A percentile compares a stretch with the other conserved stretches of the same genome.
Evolutionary conservation across 331 rosid species (phyloP).

Genomic region (Prunus yedoensis): DNA sequence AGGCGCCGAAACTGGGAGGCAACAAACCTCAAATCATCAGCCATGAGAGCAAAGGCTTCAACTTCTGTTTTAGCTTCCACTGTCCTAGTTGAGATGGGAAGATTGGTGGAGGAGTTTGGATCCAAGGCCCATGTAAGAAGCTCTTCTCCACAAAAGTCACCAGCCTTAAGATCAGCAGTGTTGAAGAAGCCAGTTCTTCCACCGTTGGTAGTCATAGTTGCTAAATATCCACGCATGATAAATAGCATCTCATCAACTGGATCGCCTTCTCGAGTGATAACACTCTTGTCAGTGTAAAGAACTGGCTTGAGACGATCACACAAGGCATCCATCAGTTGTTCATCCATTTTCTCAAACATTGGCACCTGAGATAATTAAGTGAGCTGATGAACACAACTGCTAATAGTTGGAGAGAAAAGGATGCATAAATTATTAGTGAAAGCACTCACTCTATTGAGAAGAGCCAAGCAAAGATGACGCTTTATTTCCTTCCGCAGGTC

Average conservation of each 20-base stretch:
- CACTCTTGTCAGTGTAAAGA: conserved; percentile 61
- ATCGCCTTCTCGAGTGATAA: conserved; percentile 72
- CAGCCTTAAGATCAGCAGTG: conserved; percentile 52
- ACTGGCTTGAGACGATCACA: conserved; percentile 72
- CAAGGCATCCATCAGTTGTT: conserved; percentile 63
- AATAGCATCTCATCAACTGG: conserved; percentile 88
- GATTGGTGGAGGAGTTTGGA: conserved; percentile 48
- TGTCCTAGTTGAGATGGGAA: conserved; percentile 75
- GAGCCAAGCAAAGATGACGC: conserved; percentile 72
- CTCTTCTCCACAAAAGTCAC: conserved; percentile 96
- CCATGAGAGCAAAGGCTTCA: conserved; percentile 77
- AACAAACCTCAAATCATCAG: conserved; percentile 66
- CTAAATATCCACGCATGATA: conserved; percentile 64
- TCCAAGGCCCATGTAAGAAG: conserved; percentile 92
- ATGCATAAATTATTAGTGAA: background rate
- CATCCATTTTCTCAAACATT: conserved; percentile 62
- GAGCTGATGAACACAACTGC: background rate
- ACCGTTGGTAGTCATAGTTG: conserved; percentile 56
- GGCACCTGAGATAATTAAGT: conserved; percentile 50
- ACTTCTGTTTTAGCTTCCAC: conserved; percentile 72
- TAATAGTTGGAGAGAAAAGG: background rate
- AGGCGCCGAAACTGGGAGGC: conserved; percentile 69
- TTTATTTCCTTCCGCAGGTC: conserved; percentile 83
- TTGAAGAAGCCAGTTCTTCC: conserved; percentile 72
- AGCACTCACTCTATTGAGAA: conserved; percentile 52